Conservation (phyloP, 805 yeast genomes). For the Candida oleophila region DNA sequence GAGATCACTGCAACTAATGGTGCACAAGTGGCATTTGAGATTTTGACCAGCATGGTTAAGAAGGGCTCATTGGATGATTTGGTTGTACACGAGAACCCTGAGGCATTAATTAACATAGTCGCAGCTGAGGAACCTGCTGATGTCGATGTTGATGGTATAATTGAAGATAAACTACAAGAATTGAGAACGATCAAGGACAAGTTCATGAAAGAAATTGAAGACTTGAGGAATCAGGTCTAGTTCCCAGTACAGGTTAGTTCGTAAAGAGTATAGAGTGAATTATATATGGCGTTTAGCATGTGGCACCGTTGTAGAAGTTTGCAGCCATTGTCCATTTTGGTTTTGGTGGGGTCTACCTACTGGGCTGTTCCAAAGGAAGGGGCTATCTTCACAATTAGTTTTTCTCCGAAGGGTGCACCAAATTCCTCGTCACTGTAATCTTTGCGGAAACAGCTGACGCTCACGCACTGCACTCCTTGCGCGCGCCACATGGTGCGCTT, state of each 20-base stretch:
- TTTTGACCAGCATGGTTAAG: constrained; percentile 73
- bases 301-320: background rate
- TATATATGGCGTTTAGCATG: background rate
- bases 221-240: constrained; percentile 2
- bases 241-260: no score
- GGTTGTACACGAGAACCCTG: constrained; percentile 9
- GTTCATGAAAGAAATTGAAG: constrained; percentile 10
- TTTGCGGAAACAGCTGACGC: no score
- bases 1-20: constrained; percentile 69
- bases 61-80: constrained; percentile 35
- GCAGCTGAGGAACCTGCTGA: background rate
- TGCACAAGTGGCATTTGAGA: constrained; percentile 68
- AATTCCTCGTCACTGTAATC: no score
- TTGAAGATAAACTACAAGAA: constrained; percentile 12
- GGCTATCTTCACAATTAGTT: no score
- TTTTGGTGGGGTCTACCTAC: no score
- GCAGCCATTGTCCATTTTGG: no score
- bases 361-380: no score
- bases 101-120: constrained; percentile 10
- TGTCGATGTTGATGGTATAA: constrained; percentile 5
- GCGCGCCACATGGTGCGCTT: no score
- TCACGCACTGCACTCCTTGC: no score
- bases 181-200: constrained; percentile 13
- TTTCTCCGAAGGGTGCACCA: no score
- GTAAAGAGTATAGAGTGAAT: no score